A percentile compares a stretch with the other conserved stretches of the same genome.
Evolutionary conservation across 2,329 filamentous ascomycete species (phyloP).

Genomic region (Stemphylium lycopersici): DNA sequence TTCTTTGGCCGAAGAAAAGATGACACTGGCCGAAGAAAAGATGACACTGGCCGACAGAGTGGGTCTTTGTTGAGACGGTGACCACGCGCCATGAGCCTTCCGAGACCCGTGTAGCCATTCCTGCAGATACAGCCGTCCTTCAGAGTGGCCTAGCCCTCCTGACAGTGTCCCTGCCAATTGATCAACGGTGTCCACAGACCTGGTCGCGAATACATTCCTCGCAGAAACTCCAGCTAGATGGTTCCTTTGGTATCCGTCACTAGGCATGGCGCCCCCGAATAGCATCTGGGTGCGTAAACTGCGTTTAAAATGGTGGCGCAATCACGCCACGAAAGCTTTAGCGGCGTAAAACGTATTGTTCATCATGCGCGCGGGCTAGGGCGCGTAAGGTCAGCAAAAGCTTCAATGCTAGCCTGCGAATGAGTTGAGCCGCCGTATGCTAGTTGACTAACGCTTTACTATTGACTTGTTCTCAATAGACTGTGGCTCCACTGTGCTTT

Average conservation of each 20-base stretch:
- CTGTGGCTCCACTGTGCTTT: not conserved
- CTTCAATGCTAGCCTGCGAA: not conserved
- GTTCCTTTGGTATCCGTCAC: constrained; percentile 9
- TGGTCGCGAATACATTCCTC: not conserved
- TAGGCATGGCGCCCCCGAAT: not conserved
- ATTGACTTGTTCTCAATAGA: not conserved
- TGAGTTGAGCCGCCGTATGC: not conserved
- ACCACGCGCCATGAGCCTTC: not conserved
- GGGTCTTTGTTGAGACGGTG: not conserved
- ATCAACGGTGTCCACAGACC: constrained; percentile 1
- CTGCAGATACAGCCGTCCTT: not conserved
- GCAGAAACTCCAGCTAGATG: not conserved
- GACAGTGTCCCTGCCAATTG: not conserved
- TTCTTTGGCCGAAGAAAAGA: not conserved
- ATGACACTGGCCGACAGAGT: not conserved
- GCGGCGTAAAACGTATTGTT: not conserved
- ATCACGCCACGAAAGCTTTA: not conserved
- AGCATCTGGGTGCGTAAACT: not conserved
- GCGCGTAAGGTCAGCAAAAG: no score
- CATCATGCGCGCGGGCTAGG: not conserved
- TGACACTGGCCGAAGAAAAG: no score
- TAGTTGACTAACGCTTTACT: not conserved
- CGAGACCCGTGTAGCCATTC: not conserved
- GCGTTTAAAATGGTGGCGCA: constrained; percentile 1
- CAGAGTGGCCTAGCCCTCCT: not conserved